Evolutionary conservation across 2,329 filamentous ascomycete genomes (phyloP), one percentile per base, ranked within the genome.

Genomic region (Cladosporium cucumerinum): DNA sequence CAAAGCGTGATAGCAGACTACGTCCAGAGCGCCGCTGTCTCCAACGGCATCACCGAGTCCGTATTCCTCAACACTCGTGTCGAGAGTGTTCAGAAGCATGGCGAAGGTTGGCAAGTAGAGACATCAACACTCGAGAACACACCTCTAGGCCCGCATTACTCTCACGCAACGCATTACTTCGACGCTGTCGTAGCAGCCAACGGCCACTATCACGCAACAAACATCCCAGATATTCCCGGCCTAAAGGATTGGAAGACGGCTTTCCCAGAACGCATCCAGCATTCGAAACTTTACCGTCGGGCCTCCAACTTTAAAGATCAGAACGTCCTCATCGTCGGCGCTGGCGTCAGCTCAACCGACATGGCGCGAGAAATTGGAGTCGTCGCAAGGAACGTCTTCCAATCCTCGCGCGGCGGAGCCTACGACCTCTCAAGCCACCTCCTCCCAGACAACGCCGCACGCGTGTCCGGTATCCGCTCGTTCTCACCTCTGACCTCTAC

Each of bases 61-160:
- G 86, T 85, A 0, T 71, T 77, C 0, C 89, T 85, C 69, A 78
- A 87, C 52, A 89, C 87, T 0, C 78, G 84, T n/a, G 88, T 90
- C 0, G 83, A 84, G 66, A 75, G 78, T 3, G 70, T 84, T 0
- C 66, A 69, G 1, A 89, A 89, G 70, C 71, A 74, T 0, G 76
- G 73, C 0, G 73, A 67, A 0, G 75, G 76, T 16, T 90, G 87
- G 87, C 71, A 72, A 1, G 76, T 90, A 0, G 74, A 78, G 1
- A 84, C 84, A 16, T 78, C 79, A 5, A 82, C 78, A 1, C 71
- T 87, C 2, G 64, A 72, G n/a, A 12, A 43, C 4, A 55, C 55
- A n/a, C 21, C 39, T 16, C 12, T 39, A 10, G 63, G 48, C n/a
- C 3, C 46, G 34, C 57, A 57, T 16, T 65, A 55, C 26, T 32